These are phyloP conservation scores for Coleophoma crateriformis DNA, from an alignment of 2,329 filamentous ascomycete genomes.

Conservation along the genomic window DNA sequence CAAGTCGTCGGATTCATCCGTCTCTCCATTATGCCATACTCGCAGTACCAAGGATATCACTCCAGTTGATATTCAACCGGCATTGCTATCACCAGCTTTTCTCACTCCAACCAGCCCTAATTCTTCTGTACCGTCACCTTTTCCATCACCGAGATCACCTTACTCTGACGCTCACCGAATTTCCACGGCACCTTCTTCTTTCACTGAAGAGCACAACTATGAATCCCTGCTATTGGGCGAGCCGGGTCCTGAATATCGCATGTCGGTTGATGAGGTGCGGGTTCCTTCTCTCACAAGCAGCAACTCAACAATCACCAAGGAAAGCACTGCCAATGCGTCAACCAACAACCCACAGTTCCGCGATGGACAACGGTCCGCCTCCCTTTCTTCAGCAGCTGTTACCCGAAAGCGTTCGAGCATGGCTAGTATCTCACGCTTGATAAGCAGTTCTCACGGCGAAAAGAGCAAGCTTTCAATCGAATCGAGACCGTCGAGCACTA, in stretches of 20 bases:
- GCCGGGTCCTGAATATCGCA: slow-evolving; percentile 64
- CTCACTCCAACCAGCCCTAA: slow-evolving; percentile 55
- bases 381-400: slow-evolving; percentile 55
- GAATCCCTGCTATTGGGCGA: slow-evolving; percentile 69
- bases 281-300: slow-evolving; percentile 72
- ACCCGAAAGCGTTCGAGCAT: slow-evolving; percentile 71
- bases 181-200: slow-evolving; percentile 70
- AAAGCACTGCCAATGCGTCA: slow-evolving; percentile 45
- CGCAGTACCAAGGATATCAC: slow-evolving; percentile 34
- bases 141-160: slow-evolving; percentile 62
- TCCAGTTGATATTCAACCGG: slow-evolving; percentile 41
- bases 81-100: slow-evolving; percentile 31
- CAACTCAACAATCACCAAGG: slow-evolving; percentile 68
- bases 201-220: slow-evolving; percentile 65
- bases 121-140: slow-evolving; percentile 49
- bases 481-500: slow-evolving; percentile 37
- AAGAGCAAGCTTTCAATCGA: slow-evolving; percentile 71
- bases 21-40: slow-evolving; percentile 23
- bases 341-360: slow-evolving; percentile 38
- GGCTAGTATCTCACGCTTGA: slow-evolving; percentile 69
- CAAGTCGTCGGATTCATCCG: slow-evolving; percentile 27
- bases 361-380: slow-evolving; percentile 54
- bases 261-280: slow-evolving; percentile 58
- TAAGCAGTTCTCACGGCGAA: slow-evolving; percentile 70
- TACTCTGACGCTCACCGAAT: slow-evolving; percentile 67